Conservation (phyloP, 192 early-diverging fungal species). For the Phlyctochytrium bullatum region DNA sequence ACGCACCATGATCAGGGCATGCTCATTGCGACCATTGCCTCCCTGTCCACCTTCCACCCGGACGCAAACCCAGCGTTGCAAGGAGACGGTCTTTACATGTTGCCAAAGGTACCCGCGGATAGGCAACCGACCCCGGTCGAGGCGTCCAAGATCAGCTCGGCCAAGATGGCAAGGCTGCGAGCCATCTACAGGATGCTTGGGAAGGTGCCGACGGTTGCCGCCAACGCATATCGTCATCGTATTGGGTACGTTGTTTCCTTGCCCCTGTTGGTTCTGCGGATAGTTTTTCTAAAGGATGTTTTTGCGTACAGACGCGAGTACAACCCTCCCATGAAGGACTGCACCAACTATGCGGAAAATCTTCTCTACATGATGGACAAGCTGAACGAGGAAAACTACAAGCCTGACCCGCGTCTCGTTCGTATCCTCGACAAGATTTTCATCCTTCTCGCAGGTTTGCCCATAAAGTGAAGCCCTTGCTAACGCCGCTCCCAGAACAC, state of each 20-base stretch:
- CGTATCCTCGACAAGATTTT: conserved; percentile 49
- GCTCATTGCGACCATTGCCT: conserved; percentile 58
- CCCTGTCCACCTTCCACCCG: conserved; percentile 65
- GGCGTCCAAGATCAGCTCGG: conserved; percentile 18
- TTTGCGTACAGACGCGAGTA: conserved; percentile 31
- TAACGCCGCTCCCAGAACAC: conserved; percentile 27
- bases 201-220: conserved; percentile 63
- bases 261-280: background rate
- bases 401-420: conserved; percentile 42
- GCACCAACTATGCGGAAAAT: conserved; percentile 42
- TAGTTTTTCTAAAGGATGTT: conserved; percentile 14
- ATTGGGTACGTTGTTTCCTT: conserved; percentile 39
- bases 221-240: conserved; percentile 60
- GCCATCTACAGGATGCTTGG: conserved; percentile 62
- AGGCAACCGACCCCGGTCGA: conserved; percentile 16
- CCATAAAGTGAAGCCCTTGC: conserved; percentile 11
- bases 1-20: conserved; percentile 44
- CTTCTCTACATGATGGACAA: conserved; percentile 51
- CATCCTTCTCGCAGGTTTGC: conserved; percentile 45
- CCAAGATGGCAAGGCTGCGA: conserved; percentile 40
- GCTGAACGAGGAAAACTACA: conserved; percentile 45
- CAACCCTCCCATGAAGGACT: conserved; percentile 45
- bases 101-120: conserved; percentile 25
- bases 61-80: conserved; percentile 66
- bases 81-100: conserved; percentile 48